Evolutionary conservation across 371 early-diverging fungal genomes (phyloP).

Genomic region (Rhizopus arrhizus): DNA sequence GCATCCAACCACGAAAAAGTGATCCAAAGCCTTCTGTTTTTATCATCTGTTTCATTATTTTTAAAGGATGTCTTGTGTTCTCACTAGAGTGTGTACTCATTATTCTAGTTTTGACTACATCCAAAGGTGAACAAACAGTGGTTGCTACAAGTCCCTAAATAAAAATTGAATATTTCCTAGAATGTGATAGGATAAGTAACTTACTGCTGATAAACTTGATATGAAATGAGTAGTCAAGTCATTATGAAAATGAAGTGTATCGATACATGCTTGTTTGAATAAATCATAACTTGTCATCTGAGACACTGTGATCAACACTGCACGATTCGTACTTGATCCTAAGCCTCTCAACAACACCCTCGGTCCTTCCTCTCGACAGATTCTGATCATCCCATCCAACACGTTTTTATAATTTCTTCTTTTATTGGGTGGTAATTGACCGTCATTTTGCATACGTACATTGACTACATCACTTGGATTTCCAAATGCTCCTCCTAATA

Average conservation of each 20-base stretch:
- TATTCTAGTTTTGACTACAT: slow-evolving; percentile 75
- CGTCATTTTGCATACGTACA: slow-evolving; percentile 77
- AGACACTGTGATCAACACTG: slow-evolving; percentile 68
- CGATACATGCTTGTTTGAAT: slow-evolving; percentile 59
- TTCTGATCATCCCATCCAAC: slow-evolving; percentile 65
- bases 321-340: slow-evolving; percentile 65
- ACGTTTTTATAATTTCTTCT: slow-evolving; percentile 70
- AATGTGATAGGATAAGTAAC: not conserved
- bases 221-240: slow-evolving; percentile 64
- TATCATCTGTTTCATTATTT: slow-evolving; percentile 59
- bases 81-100: slow-evolving; percentile 56
- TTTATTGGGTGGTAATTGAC: slow-evolving; percentile 59
- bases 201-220: slow-evolving; percentile 65
- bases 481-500: slow-evolving; percentile 69
- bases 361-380: slow-evolving; percentile 63
- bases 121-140: slow-evolving; percentile 66
- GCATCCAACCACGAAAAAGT: slow-evolving; percentile 78
- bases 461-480: slow-evolving; percentile 80
- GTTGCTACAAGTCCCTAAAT: slow-evolving; percentile 68
- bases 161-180: not conserved
- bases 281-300: slow-evolving; percentile 70
- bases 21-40: slow-evolving; percentile 63
- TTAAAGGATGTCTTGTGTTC: slow-evolving; percentile 27
- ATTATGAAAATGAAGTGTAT: slow-evolving; percentile 51
- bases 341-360: slow-evolving; percentile 61